Base-by-base conservation (phyloP, 352 stramenopile genomes). In the Phytophthora pini region DNA sequence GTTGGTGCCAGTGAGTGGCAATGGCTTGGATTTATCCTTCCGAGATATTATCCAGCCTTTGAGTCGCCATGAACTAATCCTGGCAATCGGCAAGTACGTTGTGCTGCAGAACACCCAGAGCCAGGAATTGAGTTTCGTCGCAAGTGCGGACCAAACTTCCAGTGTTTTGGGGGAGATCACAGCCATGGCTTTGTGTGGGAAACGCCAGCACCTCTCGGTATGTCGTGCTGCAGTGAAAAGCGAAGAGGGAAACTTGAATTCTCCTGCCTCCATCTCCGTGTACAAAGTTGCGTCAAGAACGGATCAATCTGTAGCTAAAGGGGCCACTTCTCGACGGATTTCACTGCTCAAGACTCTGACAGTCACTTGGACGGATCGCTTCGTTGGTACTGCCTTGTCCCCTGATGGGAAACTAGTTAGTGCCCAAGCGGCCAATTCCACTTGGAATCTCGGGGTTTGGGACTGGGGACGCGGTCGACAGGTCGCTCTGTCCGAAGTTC, bases 391-490 rank as follows among this genome's bases (percentile, higher is more conserved):
- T 0, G 76, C 84, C 13, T 69, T 94, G 36, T 94, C 86, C 11
- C 74, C 75, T 24, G 84, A 93, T 49, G 84, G 86, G 0, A 90
- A 88, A 41, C 71, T 93, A 20, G 72, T 91, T 5, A 90, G 80
- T 44, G 77, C 63, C 9, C 85, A 92, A 59, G 71, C 76, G 7
- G 67, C 73, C 1, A 91, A 77, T 26, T 45, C 79, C 4, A 85
- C 43, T 7, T 91, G 80, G 84, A 85, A 72, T 43, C 65, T 94
- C 3, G 68, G 88, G 1, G 76, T 94, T 2, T 94, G 82, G 84
- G 86, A 94, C 57, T 94, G 86, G 86, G 74, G 71, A n/a, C 77
- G 82, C 4, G 81, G 79, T 10, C 68, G 86, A 1, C 80, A 90
- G 65, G 60, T 94, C 11, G 84, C 86, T 5, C 52, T 79, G 22